Percentiles rank a stretch among this genome's conserved stretches.
Evolutionary conservation across 177 flowering plant species (phyloP).

Genomic region (Vitis hybrid): DNA sequence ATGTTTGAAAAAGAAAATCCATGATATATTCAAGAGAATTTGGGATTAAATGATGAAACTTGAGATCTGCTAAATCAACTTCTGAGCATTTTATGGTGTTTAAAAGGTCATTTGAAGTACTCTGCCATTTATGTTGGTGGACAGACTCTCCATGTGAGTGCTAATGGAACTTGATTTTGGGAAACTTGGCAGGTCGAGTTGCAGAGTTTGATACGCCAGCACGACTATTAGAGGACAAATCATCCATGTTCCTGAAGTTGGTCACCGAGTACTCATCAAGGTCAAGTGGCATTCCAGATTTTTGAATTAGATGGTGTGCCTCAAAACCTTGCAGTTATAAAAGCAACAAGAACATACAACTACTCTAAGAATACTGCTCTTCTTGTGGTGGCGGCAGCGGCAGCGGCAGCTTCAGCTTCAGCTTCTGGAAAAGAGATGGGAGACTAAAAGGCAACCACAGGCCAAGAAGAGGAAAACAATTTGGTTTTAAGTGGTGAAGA

Average conservation of each 20-base stretch:
- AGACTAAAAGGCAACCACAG: no score
- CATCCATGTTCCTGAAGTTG: slow-evolving; percentile 90
- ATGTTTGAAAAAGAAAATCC: no score
- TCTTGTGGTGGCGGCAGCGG: no score
- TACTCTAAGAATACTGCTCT: background rate
- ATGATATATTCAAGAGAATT: no score
- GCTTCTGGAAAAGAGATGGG: background rate
- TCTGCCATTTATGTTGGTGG: no score
- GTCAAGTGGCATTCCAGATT: slow-evolving; percentile 76
- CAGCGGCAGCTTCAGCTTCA: no score
- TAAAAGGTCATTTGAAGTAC: no score
- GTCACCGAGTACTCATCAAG: slow-evolving; percentile 87
- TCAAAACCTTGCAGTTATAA: background rate
- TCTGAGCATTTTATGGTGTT: no score
- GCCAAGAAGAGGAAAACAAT: slow-evolving; percentile 1
- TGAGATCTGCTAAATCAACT: no score
- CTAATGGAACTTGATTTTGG: background rate
- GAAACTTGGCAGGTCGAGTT: slow-evolving; percentile 67
- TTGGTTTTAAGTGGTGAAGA: background rate
- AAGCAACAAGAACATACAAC: slow-evolving; percentile 8
- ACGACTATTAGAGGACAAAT: slow-evolving; percentile 75
- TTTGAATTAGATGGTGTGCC: slow-evolving; percentile 34
- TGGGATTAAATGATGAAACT: no score
- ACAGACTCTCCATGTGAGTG: no score
- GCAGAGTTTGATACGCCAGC: slow-evolving; percentile 88